Conservation (phyloP, 257 asterid species). For the Solanum paucissectum region DNA sequence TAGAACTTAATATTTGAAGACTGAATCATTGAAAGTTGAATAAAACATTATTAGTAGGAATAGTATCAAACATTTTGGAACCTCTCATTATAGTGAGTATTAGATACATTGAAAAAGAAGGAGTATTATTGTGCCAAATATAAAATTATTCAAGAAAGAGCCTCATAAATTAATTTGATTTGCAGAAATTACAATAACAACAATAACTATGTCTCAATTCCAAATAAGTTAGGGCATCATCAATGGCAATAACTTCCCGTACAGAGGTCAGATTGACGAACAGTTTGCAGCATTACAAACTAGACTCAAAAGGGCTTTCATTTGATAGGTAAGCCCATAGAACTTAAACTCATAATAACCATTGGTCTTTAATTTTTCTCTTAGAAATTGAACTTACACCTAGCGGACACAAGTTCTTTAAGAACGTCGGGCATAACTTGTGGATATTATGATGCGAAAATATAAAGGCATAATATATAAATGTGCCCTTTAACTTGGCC, state of each 20-base stretch:
- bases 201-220: not conserved
- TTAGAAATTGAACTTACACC: not conserved
- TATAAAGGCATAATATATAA: not conserved
- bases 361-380: not conserved
- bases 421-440: not conserved
- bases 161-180: not conserved
- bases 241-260: not conserved
- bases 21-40: not conserved
- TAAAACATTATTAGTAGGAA: not conserved
- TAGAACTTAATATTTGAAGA: not conserved
- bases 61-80: not conserved
- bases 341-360: not conserved
- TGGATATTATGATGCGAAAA: not conserved
- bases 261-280: not conserved
- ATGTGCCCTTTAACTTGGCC: too few relatives aligned
- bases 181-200: not conserved
- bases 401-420: not conserved
- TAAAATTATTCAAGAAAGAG: not conserved
- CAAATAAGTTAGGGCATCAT: not conserved
- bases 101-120: not conserved
- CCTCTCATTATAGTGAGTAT: not conserved
- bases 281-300: not conserved
- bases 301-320: not conserved
- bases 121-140: not conserved
- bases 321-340: not conserved